A percentile compares a stretch with the other conserved stretches of the same genome.
These are phyloP conservation scores for Zygosaccharomyces pseudobailii DNA, from an alignment of 1,139 yeast genomes.

Conservation along the genomic window DNA sequence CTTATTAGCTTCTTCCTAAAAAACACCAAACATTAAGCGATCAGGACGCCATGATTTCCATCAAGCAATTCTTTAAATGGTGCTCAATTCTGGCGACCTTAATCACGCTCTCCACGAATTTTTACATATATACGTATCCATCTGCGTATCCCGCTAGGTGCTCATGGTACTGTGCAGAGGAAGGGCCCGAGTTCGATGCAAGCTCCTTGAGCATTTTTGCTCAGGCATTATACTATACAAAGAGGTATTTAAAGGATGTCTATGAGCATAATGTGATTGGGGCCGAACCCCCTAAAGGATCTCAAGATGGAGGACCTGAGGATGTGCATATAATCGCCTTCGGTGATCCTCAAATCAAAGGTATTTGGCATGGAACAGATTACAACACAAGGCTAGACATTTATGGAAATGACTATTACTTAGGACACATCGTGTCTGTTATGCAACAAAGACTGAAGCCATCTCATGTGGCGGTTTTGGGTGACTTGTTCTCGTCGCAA, in stretches of 20 bases:
- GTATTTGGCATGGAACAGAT: conserved; percentile 69
- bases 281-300: conserved; percentile 6
- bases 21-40: background rate
- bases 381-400: conserved; percentile 74
- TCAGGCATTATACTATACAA: conserved; percentile 13
- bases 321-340: conserved; percentile 70
- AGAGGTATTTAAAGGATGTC: conserved; percentile 27
- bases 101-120: conserved; percentile 45
- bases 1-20: background rate
- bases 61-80: conserved; percentile 11
- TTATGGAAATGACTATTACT: conserved; percentile 79
- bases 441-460: conserved; percentile 66
- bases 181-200: conserved; percentile 17
- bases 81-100: conserved; percentile 32
- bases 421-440: conserved; percentile 72
- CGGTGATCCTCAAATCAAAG: conserved; percentile 97
- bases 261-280: conserved; percentile 12
- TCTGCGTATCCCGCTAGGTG: conserved; percentile 51
- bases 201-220: conserved; percentile 9
- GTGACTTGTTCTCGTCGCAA: conserved; percentile 88
- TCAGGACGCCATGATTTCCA: background rate
- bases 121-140: conserved; percentile 71
- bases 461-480: conserved; percentile 81
- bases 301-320: conserved; percentile 18
- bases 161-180: conserved; percentile 44